Evolutionary conservation across 352 stramenopile genomes (phyloP), one percentile per base, ranked within the genome.

Genomic region (Globisporangium cylindrosporum): DNA sequence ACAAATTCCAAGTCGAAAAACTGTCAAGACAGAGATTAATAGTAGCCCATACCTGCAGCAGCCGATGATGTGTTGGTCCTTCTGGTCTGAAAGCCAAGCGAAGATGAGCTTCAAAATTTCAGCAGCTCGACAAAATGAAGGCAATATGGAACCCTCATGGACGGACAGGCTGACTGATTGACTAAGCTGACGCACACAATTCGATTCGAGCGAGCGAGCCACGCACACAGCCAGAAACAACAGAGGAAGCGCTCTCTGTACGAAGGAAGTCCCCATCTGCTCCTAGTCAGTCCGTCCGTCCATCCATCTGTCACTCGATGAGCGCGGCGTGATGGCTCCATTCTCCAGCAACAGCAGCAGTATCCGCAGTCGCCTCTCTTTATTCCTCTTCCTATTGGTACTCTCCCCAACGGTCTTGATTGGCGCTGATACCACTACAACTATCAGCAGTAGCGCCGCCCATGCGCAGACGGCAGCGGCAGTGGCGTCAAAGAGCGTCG

Each of bases 281-380:
- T 7, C 7, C 48, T n/a, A 57, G 24, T 36, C 32, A 6, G 32
- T 36, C 32, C 32, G 38, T 43, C 36, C 36, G 36, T 36, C 18
- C 55, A 24, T 24, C 22, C 22, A 24, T 24, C 22, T 24, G 29
- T 25, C 56, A 22, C 20, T 68, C 43, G 20, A 68, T 62, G 54
- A 32, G 32, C 36, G 25, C 32, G 29, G 62, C 34, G 36, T 36
- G 36, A 63, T 68, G 63, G 41, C 38, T 32, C 20, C 63, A 43
- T 62, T 55, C 27, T 24, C 10, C 54, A 25, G 20, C 36, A 43
- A 10, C 36, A 43, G 36, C 32, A 8, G 32, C 7, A 36, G 27
- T 46, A 15, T 46, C 38, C 14, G 38, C 38, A 48, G 38, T 48
- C 14, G 14, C 5, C 38, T n/a, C 41, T 49, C 41, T 18, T 8